A percentile compares a stretch with the other conserved stretches of the same genome.
Evolutionary conservation across 352 stramenopile genomes (phyloP).

Genomic region (Phytophthora sp.): DNA sequence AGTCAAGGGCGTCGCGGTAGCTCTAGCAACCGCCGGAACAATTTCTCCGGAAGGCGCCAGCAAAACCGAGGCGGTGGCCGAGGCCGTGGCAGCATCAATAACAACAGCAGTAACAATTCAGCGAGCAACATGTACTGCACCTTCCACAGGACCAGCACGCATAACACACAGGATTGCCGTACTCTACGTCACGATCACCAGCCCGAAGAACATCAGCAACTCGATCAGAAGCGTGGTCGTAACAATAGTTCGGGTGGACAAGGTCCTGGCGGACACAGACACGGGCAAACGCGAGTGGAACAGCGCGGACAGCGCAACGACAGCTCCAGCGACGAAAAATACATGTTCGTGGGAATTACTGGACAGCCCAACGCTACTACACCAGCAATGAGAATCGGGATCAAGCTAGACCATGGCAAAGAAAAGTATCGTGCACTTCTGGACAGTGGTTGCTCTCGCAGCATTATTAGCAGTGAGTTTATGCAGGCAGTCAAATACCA

Average conservation of each 20-base stretch:
- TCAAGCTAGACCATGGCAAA: slow-evolving; percentile 1
- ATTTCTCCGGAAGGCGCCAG: background rate
- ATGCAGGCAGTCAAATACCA: background rate
- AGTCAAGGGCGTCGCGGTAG: background rate
- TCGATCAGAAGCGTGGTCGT: background rate
- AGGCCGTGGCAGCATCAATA: background rate
- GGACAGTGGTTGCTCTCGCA: slow-evolving; percentile 2
- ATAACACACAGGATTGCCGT: slow-evolving; percentile 7
- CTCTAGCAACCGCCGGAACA: background rate
- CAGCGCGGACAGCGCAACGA: background rate
- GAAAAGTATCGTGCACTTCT: slow-evolving; percentile 1
- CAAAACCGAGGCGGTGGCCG: background rate
- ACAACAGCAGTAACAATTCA: background rate
- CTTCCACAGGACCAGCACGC: slow-evolving; percentile 6
- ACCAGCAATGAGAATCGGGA: background rate
- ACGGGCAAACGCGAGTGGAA: slow-evolving; percentile 1
- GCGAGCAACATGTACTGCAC: slow-evolving; percentile 9
- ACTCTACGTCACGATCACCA: background rate
- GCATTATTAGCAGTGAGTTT: background rate
- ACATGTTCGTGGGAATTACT: slow-evolving; percentile 8
- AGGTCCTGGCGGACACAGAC: no score
- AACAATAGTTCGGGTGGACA: background rate
- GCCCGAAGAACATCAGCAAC: slow-evolving; percentile 7
- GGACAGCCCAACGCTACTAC: no score
- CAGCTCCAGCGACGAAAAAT: slow-evolving; percentile 8